These are phyloP conservation scores for Claviceps monticola DNA, from an alignment of 2,329 filamentous ascomycete genomes.

Conservation along the genomic window DNA sequence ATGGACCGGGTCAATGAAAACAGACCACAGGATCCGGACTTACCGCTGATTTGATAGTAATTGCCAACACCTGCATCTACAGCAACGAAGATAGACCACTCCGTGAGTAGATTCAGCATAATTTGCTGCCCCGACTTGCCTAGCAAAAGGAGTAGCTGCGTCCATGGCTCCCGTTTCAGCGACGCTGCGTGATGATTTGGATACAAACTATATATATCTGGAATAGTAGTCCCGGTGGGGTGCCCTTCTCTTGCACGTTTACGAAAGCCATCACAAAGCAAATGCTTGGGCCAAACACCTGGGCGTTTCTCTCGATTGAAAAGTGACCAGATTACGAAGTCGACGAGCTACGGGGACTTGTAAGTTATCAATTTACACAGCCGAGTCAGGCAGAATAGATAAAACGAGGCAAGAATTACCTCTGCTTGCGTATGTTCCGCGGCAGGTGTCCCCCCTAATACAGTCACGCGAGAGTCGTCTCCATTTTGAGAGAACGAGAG, in stretches of 20 bases:
- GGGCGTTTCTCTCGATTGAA: slow-evolving; percentile 44
- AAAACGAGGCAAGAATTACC: slow-evolving; percentile 24
- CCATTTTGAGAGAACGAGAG: slow-evolving; percentile 46
- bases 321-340: slow-evolving; percentile 64
- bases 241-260: slow-evolving; percentile 24
- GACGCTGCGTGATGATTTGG: slow-evolving; percentile 56
- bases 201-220: slow-evolving; percentile 48
- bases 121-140: slow-evolving; percentile 63
- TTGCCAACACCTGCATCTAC: slow-evolving; percentile 48
- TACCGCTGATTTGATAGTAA: slow-evolving; percentile 68
- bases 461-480: slow-evolving; percentile 42
- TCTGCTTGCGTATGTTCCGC: slow-evolving; percentile 47
- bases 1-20: slow-evolving; percentile 1
- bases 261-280: slow-evolving; percentile 75
- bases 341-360: slow-evolving; percentile 46
- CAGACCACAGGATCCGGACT: slow-evolving; percentile 11
- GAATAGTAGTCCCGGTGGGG: slow-evolving; percentile 33
- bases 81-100: slow-evolving; percentile 61
- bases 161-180: slow-evolving; percentile 63
- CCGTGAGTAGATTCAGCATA: slow-evolving; percentile 63
- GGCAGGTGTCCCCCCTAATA: slow-evolving; percentile 31
- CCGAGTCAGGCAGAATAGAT: not conserved
- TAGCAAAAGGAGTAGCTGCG: slow-evolving; percentile 56
- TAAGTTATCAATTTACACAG: not conserved
- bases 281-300: slow-evolving; percentile 46